phyloP scores from a whole-genome alignment of 305 asterid species.

The Ajuga reptans region DNA sequence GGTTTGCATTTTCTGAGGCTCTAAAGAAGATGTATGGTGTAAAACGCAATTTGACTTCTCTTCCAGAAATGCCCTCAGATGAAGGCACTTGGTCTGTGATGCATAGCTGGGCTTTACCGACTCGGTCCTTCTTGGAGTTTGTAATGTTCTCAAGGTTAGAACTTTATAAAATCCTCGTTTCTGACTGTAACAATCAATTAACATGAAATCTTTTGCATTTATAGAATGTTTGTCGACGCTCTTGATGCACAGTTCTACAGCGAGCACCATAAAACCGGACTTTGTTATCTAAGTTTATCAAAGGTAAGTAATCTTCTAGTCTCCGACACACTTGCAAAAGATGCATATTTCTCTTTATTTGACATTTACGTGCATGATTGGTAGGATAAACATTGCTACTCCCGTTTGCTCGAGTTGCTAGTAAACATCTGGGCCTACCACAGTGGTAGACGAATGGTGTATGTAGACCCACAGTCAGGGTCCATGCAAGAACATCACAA shows the following conservation, averaged over 20 bases:
- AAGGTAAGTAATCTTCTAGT: conserved; percentile 38
- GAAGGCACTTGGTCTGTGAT: conserved; percentile 84
- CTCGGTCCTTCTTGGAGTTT: conserved; percentile 80
- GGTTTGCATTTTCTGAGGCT: conserved; percentile 70
- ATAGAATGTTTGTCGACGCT: conserved; percentile 87
- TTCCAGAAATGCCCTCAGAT: conserved; percentile 72
- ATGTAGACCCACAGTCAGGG: conserved; percentile 63
- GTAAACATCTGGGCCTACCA: conserved; percentile 96
- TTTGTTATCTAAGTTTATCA: conserved; percentile 56
- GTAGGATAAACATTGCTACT: conserved; percentile 92
- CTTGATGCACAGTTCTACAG: conserved; percentile 62
- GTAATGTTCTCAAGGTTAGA: conserved; percentile 90
- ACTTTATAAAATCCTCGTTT: background rate
- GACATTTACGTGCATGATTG: background rate
- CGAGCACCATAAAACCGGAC: conserved; percentile 58
- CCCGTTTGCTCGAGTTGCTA: conserved; percentile 72
- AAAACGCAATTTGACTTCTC: conserved; percentile 44
- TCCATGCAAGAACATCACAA: conserved; percentile 70
- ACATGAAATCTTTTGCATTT: background rate
- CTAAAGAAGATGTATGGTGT: conserved; percentile 71
- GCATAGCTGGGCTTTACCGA: conserved; percentile 89
- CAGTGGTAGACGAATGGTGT: conserved; percentile 75
- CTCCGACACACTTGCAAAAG: no score
- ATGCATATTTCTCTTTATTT: background rate
- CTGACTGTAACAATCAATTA: background rate